Conservation (phyloP, 139 green algal genomes). For the Picochlorum sp. region DNA sequence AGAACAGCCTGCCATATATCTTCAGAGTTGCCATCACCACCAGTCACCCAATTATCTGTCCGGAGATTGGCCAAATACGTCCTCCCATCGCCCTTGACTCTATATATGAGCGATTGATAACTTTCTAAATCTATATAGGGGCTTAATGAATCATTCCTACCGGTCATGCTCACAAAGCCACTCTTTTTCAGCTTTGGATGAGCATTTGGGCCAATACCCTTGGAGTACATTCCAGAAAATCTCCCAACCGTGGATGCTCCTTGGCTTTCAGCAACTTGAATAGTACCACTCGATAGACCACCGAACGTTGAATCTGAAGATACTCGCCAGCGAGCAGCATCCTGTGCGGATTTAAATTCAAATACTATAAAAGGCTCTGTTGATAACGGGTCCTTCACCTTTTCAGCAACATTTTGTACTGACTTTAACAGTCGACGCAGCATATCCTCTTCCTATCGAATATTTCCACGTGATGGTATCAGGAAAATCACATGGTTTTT, state of each 20-base stretch:
- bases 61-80: constrained; percentile 50
- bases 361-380: constrained; percentile 17
- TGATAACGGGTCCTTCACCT: constrained; percentile 7
- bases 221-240: constrained; percentile 21
- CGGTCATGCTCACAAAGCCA: constrained; percentile 37
- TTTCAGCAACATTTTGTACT: no score
- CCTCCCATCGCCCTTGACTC: constrained; percentile 40
- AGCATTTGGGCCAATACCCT: constrained; percentile 8
- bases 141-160: not conserved
- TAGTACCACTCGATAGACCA: constrained; percentile 17
- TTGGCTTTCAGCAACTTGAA: not conserved
- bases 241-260: not conserved
- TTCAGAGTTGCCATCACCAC: constrained; percentile 17
- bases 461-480: no score
- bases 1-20: constrained; percentile 58
- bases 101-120: constrained; percentile 36
- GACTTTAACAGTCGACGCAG: no score
- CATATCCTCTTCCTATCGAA: no score
- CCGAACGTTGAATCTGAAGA: constrained; percentile 34
- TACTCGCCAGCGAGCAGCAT: constrained; percentile 27
- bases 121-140: constrained; percentile 32
- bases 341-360: constrained; percentile 21
- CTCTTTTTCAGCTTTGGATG: constrained; percentile 28
- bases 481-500: no score
- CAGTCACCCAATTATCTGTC: constrained; percentile 50